A percentile compares a stretch with the other conserved stretches of the same genome.
Conservation (phyloP, 2,329 filamentous ascomycete species). For the Aspergillus neoniger region DNA sequence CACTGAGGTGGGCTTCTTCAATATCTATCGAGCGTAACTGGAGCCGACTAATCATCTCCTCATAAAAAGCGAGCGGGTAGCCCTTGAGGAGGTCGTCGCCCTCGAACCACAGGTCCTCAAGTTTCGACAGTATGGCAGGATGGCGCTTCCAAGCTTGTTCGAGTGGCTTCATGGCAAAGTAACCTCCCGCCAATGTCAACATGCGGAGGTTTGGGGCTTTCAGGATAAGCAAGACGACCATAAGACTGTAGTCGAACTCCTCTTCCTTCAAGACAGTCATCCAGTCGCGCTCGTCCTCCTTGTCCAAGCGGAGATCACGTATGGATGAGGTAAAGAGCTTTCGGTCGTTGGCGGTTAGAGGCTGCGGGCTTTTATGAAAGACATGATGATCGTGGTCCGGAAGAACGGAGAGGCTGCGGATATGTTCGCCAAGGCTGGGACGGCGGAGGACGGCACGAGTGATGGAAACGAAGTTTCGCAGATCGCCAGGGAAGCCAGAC, state of each 20-base stretch:
- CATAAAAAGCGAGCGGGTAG: slow-evolving; percentile 15
- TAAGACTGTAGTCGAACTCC: slow-evolving; percentile 13
- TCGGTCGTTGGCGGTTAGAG: slow-evolving; percentile 1
- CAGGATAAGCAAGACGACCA: slow-evolving; percentile 20
- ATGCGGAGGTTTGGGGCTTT: slow-evolving; percentile 24
- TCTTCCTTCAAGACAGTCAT: slow-evolving; percentile 6
- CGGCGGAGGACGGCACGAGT: slow-evolving; percentile 17
- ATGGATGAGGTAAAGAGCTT: slow-evolving; percentile 13
- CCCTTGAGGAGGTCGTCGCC: neutral
- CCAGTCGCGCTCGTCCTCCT: slow-evolving; percentile 21
- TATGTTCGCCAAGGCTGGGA: slow-evolving; percentile 22
- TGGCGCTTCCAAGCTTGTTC: slow-evolving; percentile 13
- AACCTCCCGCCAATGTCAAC: slow-evolving; percentile 13
- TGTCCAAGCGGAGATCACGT: slow-evolving; percentile 13
- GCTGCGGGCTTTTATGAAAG: too few species aligned
- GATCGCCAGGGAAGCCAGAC: slow-evolving; percentile 4
- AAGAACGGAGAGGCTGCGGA: slow-evolving; percentile 13
- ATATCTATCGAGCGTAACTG: slow-evolving; percentile 10
- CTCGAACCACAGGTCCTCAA: slow-evolving; percentile 17
- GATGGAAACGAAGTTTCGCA: slow-evolving; percentile 13
- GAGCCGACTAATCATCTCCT: slow-evolving; percentile 16
- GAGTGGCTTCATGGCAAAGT: slow-evolving; percentile 9
- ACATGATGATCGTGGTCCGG: neutral
- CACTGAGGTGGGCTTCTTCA: slow-evolving; percentile 20
- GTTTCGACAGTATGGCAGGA: slow-evolving; percentile 18